phyloP scores from a whole-genome alignment of 2,329 filamentous ascomycete species.

The Cephalotrichum gorgonifer region DNA sequence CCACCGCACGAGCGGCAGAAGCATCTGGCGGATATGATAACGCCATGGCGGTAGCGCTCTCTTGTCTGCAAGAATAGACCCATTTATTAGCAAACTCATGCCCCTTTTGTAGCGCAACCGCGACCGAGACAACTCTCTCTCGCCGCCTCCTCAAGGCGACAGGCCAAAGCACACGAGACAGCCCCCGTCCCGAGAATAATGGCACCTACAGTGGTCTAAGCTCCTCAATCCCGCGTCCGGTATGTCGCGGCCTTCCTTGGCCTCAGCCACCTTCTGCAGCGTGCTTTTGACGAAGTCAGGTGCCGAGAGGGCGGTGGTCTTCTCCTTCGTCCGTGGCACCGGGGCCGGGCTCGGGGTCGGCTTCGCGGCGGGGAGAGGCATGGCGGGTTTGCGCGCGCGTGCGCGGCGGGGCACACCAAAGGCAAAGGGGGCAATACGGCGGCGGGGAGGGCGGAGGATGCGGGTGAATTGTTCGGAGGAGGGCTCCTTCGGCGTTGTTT shows the following conservation, averaged over 20 bases:
- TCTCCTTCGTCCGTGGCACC: not conserved
- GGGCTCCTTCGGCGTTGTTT: too few species aligned
- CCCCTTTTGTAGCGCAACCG: not conserved
- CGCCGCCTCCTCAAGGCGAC: not conserved
- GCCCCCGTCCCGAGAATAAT: not conserved
- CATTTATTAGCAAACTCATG: not conserved
- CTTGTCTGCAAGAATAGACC: constrained; percentile 50
- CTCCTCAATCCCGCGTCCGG: constrained; percentile 69
- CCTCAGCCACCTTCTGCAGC: not conserved
- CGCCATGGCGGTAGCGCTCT: constrained; percentile 79
- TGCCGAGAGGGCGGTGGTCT: constrained; percentile 5
- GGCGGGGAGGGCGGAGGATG: too few species aligned
- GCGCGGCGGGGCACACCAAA: not conserved
- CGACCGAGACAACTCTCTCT: not conserved
- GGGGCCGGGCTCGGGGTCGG: constrained; percentile 5
- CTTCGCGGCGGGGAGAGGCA: constrained; percentile 2
- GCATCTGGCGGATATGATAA: constrained; percentile 68
- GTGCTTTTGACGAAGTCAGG: not conserved
- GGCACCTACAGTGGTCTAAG: constrained; percentile 62
- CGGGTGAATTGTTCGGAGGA: too few species aligned
- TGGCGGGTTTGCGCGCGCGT: not conserved
- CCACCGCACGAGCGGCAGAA: constrained; percentile 82
- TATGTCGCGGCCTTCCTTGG: constrained; percentile 14
- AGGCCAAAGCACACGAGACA: not conserved
- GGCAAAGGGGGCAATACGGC: not conserved